These are phyloP conservation scores for Chaetomium cochliodes DNA, from an alignment of 495 filamentous ascomycete species.

Conservation along the genomic window DNA sequence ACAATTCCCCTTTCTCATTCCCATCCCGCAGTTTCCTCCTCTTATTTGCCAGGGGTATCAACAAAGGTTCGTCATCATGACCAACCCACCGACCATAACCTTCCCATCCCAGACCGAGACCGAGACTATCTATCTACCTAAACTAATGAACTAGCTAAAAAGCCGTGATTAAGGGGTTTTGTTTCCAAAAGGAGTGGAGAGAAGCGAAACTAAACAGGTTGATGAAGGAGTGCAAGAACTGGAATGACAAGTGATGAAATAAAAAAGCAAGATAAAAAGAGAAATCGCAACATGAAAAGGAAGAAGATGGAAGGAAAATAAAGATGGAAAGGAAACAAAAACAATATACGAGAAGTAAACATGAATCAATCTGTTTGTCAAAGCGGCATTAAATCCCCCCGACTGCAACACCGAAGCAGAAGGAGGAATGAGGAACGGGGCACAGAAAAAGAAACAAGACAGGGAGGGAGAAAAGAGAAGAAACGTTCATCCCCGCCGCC, in stretches of 20 bases:
- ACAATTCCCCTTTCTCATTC: neutral
- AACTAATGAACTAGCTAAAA: constrained; percentile 5
- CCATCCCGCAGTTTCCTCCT: constrained; percentile 11
- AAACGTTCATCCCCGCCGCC: neutral
- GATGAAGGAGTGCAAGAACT: neutral
- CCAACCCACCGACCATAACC: neutral
- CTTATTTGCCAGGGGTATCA: constrained; percentile 22
- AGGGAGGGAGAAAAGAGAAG: neutral
- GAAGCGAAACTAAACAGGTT: constrained; percentile 17
- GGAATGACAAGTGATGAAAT: neutral
- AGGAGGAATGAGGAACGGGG: constrained; percentile 15
- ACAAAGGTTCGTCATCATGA: constrained; percentile 17
- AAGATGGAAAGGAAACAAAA: constrained; percentile 11
- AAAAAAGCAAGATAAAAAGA: constrained; percentile 8
- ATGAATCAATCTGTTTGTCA: neutral
- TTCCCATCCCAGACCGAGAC: constrained; percentile 5
- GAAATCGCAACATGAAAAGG: neutral
- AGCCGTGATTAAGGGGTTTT: constrained; percentile 10
- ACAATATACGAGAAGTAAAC: neutral
- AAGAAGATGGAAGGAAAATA: neutral
- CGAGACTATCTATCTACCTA: constrained; percentile 20
- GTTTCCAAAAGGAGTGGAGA: constrained; percentile 17
- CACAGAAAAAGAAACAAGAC: constrained; percentile 13
- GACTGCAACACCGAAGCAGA: constrained; percentile 15
- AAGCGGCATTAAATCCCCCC: neutral